Evolutionary conservation across 176 grass and related monocot genomes (phyloP), one percentile per base, ranked within the genome.

Genomic region (Saccharum officinarum): DNA sequence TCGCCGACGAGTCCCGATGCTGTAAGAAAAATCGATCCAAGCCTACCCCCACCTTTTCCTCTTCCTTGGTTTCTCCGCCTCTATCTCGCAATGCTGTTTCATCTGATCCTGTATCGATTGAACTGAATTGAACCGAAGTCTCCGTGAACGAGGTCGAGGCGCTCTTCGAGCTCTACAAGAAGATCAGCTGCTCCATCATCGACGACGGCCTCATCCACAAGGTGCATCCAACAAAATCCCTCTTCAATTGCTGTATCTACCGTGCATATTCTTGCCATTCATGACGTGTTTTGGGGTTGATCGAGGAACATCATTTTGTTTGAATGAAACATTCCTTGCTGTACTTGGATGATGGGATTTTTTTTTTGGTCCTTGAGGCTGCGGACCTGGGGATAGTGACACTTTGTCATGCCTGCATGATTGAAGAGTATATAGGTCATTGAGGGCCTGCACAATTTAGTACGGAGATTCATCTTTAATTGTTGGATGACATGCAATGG

Each of bases 171-270:
- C 88, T 97, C 46, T 97, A 94, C 90, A 97, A 91, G 86, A 97
- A 89, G 87, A 76, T 97, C 68, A 94, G 92, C 85, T 79, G 86
- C 81, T 92, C 95, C 80, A 93, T 94, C 73, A 88, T 94, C 82
- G 73, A 92, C 80, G 95, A 97, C 45, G 92, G 92, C 2, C 73
- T 97, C 67, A 97, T 97, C 20, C 92, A 97, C 90, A 97, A 97
- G 95, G 95, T 91, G 73, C 20, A 31, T 38, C 10, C 64, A 50
- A 1, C 44, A 52, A 52, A 75, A 18, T 34, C 26, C 42, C 31
- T 65, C 62, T 4, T 10, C 18, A 39, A 70, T 81, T 81, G 33
- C 46, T 36, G 22, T 25, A 38, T 69, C 25, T 30, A 4, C 42
- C 26, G 8, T 49, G 15, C 38, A 25, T 67, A 46, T 63, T 89